These are phyloP conservation scores for Leishmania lainsoni DNA, from an alignment of 208 protist genomes.

Conservation along the genomic window DNA sequence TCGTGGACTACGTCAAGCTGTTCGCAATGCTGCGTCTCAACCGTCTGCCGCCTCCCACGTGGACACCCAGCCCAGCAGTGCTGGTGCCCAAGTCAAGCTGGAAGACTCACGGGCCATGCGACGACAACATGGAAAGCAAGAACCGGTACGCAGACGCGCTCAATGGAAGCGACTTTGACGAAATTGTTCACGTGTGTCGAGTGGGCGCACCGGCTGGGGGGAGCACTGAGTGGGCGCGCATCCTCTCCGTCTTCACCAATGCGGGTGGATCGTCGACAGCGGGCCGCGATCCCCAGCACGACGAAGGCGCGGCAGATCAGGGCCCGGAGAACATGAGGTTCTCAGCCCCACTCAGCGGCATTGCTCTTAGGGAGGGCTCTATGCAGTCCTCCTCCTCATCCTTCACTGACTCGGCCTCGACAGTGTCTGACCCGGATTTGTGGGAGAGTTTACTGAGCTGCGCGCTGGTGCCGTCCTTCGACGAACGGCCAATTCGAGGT, in stretches of 20 bases:
- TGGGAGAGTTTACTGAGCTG: slow-evolving; percentile 25
- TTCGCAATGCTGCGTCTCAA: slow-evolving; percentile 45
- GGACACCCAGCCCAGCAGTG: not conserved
- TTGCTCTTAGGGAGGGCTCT: not conserved
- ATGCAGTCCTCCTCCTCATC: slow-evolving; percentile 4
- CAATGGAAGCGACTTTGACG: slow-evolving; percentile 41
- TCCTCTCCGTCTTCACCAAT: not conserved
- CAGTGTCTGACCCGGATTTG: slow-evolving; percentile 25
- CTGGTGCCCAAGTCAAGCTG: not conserved
- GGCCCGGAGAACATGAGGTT: not conserved
- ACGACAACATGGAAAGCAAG: not conserved
- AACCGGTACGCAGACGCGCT: slow-evolving; percentile 10
- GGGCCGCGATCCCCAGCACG: slow-evolving; percentile 3
- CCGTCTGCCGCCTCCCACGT: slow-evolving; percentile 20
- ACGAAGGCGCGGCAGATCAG: slow-evolving; percentile 2
- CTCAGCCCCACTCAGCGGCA: not conserved
- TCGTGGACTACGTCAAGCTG: slow-evolving; percentile 63
- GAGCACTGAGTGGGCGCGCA: slow-evolving; percentile 5
- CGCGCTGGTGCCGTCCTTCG: not conserved
- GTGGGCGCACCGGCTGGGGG: slow-evolving; percentile 16
- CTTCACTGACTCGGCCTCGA: slow-evolving; percentile 20
- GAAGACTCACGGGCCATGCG: not conserved
- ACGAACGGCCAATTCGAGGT: slow-evolving; percentile 6
- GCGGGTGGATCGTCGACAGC: not conserved
- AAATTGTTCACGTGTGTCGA: slow-evolving; percentile 36